Base-by-base conservation (phyloP, 306 rosid genomes). In the Quercus variabilis region DNA sequence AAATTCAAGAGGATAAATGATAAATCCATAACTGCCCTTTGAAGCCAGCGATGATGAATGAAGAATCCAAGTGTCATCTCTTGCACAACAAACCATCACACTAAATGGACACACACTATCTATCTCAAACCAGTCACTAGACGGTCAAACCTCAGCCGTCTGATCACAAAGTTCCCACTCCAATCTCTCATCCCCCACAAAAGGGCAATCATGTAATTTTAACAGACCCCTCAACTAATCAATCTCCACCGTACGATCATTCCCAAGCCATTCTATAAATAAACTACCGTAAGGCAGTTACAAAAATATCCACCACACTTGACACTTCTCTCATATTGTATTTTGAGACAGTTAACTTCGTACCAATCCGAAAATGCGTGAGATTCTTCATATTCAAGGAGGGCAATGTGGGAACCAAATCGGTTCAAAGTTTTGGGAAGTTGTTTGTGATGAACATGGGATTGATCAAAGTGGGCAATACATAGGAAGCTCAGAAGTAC, bases 401-500 rank as follows among this genome's bases (percentile, higher is more conserved):
- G 96, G 96, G 77, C 93, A 91, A 67, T 89, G 96, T 21, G 93
- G 96, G 81, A 91, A 91, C 78, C 96, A 91, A 77, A 91, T 87
- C 7, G 93, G 93, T 26, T 78, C 90, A 5, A 90, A 87, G 80
- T 87, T 90, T 78, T 90, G 93, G 91, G 93, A 90, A 77, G 90
- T 87, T 28, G 89, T 87, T 1, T 87, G 93, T 28, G 93, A 91
- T 71, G 91, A 91, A 74, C 96, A 89, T 18, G 95, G 91, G 19
- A 85, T 87, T 55, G 93, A 89, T 54, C 87, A 89, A 0, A 83
- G 82, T 19, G 93, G 93, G 0, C 82, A 80, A 11, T 85, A 85
- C 82, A 41, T 25, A 3, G 95, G 95, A 4, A 80, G 33, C 62
- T 35, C 90, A 2, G 83, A 88, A 5, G 84, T 82, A 19, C 94